These are phyloP conservation scores for Aspergillus fumigatiaffinis DNA, from an alignment of 2,329 filamentous ascomycete genomes.

Conservation along the genomic window DNA sequence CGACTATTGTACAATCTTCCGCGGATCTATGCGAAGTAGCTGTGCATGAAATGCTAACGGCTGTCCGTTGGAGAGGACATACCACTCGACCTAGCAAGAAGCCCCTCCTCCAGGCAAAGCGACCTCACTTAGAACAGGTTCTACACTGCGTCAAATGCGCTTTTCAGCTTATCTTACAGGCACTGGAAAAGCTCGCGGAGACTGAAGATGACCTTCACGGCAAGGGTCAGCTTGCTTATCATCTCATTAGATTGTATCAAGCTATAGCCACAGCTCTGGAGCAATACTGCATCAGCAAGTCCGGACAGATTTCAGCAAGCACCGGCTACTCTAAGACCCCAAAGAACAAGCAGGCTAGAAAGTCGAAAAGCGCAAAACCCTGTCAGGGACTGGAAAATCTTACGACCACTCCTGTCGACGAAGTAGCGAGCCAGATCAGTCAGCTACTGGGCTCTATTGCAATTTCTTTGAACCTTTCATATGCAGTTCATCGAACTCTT, in stretches of 20 bases:
- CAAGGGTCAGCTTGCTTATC: conserved; percentile 28
- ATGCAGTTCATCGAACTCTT: conserved; percentile 27
- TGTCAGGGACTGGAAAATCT: neutral
- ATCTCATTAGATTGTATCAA: conserved; percentile 33
- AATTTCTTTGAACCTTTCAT: conserved; percentile 22
- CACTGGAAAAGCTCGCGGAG: conserved; percentile 23
- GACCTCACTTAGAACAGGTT: conserved; percentile 15
- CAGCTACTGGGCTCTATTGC: conserved; percentile 30
- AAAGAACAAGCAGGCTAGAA: conserved; percentile 1
- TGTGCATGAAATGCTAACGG: conserved; percentile 17
- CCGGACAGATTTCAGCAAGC: conserved; percentile 2
- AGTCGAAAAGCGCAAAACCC: conserved; percentile 6
- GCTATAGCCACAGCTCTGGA: conserved; percentile 23
- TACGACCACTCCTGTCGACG: conserved; percentile 7
- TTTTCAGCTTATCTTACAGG: conserved; percentile 24
- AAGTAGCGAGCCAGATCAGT: conserved; percentile 18
- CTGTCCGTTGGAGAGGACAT: conserved; percentile 7
- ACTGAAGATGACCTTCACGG: conserved; percentile 8
- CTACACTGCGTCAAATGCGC: conserved; percentile 22
- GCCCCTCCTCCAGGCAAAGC: neutral
- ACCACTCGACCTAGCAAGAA: conserved; percentile 4
- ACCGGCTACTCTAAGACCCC: neutral
- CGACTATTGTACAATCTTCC: conserved; percentile 18
- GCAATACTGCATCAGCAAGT: conserved; percentile 19
- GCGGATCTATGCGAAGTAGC: conserved; percentile 28